These are phyloP conservation scores for Didymellaceae sp. DNA, from an alignment of 2,329 filamentous ascomycete genomes.

Conservation along the genomic window DNA sequence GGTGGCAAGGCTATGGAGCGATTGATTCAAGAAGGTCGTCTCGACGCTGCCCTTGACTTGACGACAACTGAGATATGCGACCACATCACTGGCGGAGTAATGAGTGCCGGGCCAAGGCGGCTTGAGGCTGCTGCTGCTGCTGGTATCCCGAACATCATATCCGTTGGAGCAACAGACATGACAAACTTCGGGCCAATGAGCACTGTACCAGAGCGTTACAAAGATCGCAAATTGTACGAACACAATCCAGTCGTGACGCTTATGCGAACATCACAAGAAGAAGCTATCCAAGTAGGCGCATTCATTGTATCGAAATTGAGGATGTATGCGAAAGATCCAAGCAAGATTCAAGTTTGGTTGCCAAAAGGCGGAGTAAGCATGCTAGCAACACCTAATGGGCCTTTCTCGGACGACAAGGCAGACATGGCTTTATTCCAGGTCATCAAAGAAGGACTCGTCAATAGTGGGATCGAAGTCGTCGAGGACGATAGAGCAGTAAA, in stretches of 20 bases:
- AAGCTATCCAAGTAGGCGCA: slow-evolving; percentile 61
- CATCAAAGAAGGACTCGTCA: slow-evolving; percentile 58
- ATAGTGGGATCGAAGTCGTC: slow-evolving; percentile 57
- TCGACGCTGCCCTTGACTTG: slow-evolving; percentile 73
- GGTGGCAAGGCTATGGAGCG: slow-evolving; percentile 74
- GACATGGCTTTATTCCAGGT: slow-evolving; percentile 57
- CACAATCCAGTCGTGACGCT: slow-evolving; percentile 73
- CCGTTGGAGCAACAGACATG: slow-evolving; percentile 55
- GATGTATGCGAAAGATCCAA: slow-evolving; percentile 46
- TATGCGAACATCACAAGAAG: slow-evolving; percentile 67
- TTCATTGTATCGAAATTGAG: slow-evolving; percentile 64
- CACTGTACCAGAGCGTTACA: slow-evolving; percentile 64
- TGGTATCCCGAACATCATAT: slow-evolving; percentile 65
- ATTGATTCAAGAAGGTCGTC: slow-evolving; percentile 61
- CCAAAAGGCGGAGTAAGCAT: slow-evolving; percentile 68
- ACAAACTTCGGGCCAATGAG: slow-evolving; percentile 66
- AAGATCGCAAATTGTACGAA: slow-evolving; percentile 61
- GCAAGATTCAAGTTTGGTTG: slow-evolving; percentile 62
- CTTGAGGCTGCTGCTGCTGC: slow-evolving; percentile 63
- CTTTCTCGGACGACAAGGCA: slow-evolving; percentile 61
- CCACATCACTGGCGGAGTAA: slow-evolving; percentile 66
- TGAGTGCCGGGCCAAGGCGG: slow-evolving; percentile 64
- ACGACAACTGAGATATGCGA: slow-evolving; percentile 73
- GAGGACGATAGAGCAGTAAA: slow-evolving; percentile 62
- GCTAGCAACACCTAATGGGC: slow-evolving; percentile 59